A percentile compares a stretch with the other conserved stretches of the same genome.
These are phyloP conservation scores for Hyaloperonospora brassicae DNA, from an alignment of 352 stramenopile species.

Conservation along the genomic window DNA sequence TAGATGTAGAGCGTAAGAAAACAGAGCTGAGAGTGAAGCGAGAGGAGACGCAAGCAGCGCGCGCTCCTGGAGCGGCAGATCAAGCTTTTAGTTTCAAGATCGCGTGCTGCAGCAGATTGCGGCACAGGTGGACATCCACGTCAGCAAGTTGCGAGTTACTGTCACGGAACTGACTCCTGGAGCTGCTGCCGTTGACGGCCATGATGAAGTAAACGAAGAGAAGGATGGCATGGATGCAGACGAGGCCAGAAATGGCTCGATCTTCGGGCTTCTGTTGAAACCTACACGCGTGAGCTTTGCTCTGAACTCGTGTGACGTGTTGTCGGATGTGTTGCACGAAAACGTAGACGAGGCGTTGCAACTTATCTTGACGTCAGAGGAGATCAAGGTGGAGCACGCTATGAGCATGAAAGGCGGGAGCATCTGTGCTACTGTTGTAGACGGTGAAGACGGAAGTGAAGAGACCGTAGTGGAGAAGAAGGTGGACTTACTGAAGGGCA, in stretches of 20 bases:
- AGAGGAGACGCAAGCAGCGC: conserved; percentile 12
- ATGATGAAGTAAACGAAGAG: conserved; percentile 20
- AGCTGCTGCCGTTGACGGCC: conserved; percentile 20
- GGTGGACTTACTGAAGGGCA: conserved; percentile 21
- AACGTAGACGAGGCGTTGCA: conserved; percentile 35
- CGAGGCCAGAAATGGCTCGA: conserved; percentile 19
- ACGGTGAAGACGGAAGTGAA: conserved; percentile 14
- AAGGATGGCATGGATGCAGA: conserved; percentile 20
- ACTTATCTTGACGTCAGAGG: conserved; percentile 38
- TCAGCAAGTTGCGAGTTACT: conserved; percentile 34
- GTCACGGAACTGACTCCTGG: conserved; percentile 27
- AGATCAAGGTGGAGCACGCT: conserved; percentile 43
- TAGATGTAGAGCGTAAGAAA: too few relatives aligned
- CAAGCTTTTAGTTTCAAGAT: conserved; percentile 48
- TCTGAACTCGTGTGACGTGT: conserved; percentile 32
- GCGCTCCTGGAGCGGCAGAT: conserved; percentile 2
- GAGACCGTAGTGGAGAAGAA: conserved; percentile 18
- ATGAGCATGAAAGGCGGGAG: conserved; percentile 42
- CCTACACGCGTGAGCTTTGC: conserved; percentile 33
- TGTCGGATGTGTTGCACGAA: conserved; percentile 42
- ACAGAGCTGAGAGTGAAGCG: conserved; percentile 26
- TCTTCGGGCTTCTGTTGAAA: conserved; percentile 18
- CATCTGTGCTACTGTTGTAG: conserved; percentile 33
- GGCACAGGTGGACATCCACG: conserved; percentile 50
- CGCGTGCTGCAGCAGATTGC: conserved; percentile 51